phyloP scores from a whole-genome alignment of 176 grass and related monocot genomes.

The Avena sativa region DNA sequence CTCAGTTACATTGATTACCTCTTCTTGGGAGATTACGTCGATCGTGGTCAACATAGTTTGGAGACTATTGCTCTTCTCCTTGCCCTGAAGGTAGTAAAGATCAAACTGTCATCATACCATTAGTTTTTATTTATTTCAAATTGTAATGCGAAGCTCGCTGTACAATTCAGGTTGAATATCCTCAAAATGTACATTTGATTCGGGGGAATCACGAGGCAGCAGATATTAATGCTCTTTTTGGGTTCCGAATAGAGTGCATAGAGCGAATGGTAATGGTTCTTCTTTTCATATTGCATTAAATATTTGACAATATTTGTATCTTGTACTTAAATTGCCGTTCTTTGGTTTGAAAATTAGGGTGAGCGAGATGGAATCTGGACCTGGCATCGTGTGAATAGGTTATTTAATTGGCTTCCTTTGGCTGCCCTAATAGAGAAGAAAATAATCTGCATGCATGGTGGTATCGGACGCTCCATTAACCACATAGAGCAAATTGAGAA shows the following conservation, averaged over 20 bases:
- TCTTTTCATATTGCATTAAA: slow-evolving; percentile 29
- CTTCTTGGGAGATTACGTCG: slow-evolving; percentile 99
- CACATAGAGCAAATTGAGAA: slow-evolving; percentile 97
- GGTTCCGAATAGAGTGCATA: slow-evolving; percentile 97
- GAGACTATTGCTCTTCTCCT: slow-evolving; percentile 98
- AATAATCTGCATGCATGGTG: slow-evolving; percentile 99
- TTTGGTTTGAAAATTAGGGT: slow-evolving; percentile 67
- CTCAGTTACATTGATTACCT: slow-evolving; percentile 98
- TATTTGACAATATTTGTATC: slow-evolving; percentile 8
- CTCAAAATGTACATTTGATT: slow-evolving; percentile 98
- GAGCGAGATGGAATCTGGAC: slow-evolving; percentile 98
- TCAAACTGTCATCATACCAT: not conserved
- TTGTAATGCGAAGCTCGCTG: slow-evolving; percentile 8
- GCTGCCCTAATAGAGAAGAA: slow-evolving; percentile 97
- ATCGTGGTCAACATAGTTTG: slow-evolving; percentile 99
- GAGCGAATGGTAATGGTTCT: slow-evolving; percentile 84
- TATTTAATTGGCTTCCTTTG: slow-evolving; percentile 99
- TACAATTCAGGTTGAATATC: slow-evolving; percentile 86
- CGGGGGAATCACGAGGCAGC: slow-evolving; percentile 98
- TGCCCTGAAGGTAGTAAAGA: slow-evolving; percentile 81
- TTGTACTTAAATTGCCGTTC: slow-evolving; percentile 17
- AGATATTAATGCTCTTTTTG: slow-evolving; percentile 99
- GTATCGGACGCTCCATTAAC: slow-evolving; percentile 96
- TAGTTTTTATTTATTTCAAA: slow-evolving; percentile 13
- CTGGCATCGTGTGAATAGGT: slow-evolving; percentile 89